Percentiles rank a stretch among this genome's conserved stretches.
phyloP scores from a whole-genome alignment of 2,329 filamentous ascomycete species.

The Nemania abortiva region DNA sequence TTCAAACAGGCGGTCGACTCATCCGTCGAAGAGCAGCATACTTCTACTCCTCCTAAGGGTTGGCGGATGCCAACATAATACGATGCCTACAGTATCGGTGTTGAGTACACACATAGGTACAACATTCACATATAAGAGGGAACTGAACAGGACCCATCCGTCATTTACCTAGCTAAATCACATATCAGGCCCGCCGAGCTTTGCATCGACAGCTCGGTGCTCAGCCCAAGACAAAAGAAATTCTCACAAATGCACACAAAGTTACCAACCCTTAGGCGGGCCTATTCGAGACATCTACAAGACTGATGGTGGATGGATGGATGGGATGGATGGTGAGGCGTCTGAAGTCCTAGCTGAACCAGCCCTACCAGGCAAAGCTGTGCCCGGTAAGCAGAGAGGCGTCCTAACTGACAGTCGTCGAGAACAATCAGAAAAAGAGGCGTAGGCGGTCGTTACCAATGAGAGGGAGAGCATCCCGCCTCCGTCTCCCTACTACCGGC shows the following conservation, averaged over 20 bases:
- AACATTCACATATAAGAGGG: not conserved
- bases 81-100: not conserved
- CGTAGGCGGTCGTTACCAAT: slow-evolving; percentile 7
- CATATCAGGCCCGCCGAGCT: not conserved
- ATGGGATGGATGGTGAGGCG: slow-evolving; percentile 23
- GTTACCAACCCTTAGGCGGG: not conserved
- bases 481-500: not conserved
- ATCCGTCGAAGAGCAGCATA: not conserved
- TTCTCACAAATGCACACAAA: not conserved
- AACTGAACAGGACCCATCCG: not conserved
- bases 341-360: slow-evolving; percentile 38
- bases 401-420: slow-evolving; percentile 7
- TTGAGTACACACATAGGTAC: not conserved
- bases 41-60: not conserved
- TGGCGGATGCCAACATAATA: slow-evolving; percentile 8
- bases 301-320: not conserved
- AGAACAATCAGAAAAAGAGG: slow-evolving; percentile 18
- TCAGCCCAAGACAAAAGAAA: not conserved
- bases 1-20: not conserved
- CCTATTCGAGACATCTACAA: slow-evolving; percentile 10
- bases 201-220: not conserved
- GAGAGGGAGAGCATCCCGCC: not conserved
- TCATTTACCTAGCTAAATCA: not conserved
- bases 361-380: slow-evolving; percentile 35
- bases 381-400: slow-evolving; percentile 22